Base-by-base conservation (phyloP, 768 basidiomycete species). In the Leccinum ochraceum region DNA sequence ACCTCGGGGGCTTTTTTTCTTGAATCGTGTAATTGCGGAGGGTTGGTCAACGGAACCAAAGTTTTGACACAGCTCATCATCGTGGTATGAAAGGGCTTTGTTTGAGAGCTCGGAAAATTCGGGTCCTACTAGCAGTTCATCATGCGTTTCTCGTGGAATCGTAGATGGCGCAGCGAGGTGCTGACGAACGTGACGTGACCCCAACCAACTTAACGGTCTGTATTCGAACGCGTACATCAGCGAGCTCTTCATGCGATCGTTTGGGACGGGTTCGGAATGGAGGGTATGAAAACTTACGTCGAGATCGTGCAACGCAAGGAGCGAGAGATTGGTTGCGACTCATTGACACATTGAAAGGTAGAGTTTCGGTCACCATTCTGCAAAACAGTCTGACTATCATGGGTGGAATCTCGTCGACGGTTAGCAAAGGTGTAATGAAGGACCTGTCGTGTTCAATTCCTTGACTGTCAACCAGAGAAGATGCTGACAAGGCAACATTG, bases 61-160 rank as follows among this genome's bases (percentile, higher is more conserved):
- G 24, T 24, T 24, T 24, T 24, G 24, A 24, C 24, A 24, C 24
- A 24, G 24, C 24, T 24, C 24, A 24, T 24, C 24, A 24, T 24
- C 24, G 24, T 24, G 24, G 24, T 24, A 24, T 24, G 24, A 24
- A 24, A 24, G 24, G 24, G 24, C 24, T 26, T 26, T 4, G 24
- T 26, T 0, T 26, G 24, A 26, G 24, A 0, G 24, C 26, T 26
- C 26, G 26, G 26, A 26, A 26, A 26, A 26, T 0, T 97, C 52
- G 95, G 95, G 36, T 98, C 97, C 76, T 89, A 94, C 67, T 98
- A 95, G 95, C 95, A 98, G 76, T 98, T 99, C 80, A 97, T 98
- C 76, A 96, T 94, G 56, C 69, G 90, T 73, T 34, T 34, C 32
- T n/a, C 34, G 39, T 20, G 7, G 52, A 14, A 11, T 22, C 8